Base-by-base conservation (phyloP, 2,329 filamentous ascomycete species). In the Aspergillus fumigatus region DNA sequence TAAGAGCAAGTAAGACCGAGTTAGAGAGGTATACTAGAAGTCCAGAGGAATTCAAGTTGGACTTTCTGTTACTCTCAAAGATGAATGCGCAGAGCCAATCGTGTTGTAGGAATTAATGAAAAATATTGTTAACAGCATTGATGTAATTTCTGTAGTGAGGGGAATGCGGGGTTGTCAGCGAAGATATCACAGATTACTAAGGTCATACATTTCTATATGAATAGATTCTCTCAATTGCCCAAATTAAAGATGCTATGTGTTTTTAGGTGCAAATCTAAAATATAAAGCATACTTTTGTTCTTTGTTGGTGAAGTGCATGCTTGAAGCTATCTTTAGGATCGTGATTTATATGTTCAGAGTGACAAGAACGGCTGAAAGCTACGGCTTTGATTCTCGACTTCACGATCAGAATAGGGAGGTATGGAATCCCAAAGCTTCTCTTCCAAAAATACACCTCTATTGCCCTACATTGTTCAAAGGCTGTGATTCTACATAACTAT, bases 81-180 rank as follows among this genome's bases (percentile, higher is more conserved):
- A 45, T n/a, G 41, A 17, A n/a, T 40, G 40, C 25, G 9, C 9
- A 23, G n/a, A 38, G 41, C 21, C 40, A 21, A 29, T 38, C n/a
- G 48, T 21, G 51, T n/a, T 27, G 26, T 19, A 10, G 17, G 27
- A 17, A 52, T 23, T 35, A 49, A 14, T 47, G 23, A 19, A 32
- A 48, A 19, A 23, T 21, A 29, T 23, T 43, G 35, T 17, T 19
- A 47, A 35, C 43, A 51, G 53, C 56, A 50, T 50, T 58, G 53
- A 58, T 58, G 56, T 58, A 58, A 58, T 58, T 45, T 50, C 29
- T 50, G 8, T 29, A 47, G 10, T 26, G 43, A 47, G 43, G 43
- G 23, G 43, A 47, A 26, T 23, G 43, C 23, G 43, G 43, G 43
- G 43, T 47, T 14, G 11, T 25, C 41, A 3, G n/a, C 21, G 41